Evolutionary conservation across 805 yeast species (phyloP).

Genomic region (Lachancea meyersii): DNA sequence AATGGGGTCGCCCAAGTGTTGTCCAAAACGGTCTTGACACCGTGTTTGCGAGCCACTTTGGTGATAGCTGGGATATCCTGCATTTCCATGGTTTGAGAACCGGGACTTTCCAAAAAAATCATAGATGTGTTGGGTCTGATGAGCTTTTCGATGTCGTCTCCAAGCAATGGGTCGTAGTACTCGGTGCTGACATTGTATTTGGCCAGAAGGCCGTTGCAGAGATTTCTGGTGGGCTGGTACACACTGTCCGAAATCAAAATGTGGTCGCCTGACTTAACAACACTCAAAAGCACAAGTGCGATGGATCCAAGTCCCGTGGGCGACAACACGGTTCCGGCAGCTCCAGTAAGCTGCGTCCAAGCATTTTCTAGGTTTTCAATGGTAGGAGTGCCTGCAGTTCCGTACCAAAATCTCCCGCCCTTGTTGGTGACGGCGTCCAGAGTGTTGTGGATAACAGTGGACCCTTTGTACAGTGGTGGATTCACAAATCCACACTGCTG

Average conservation of each 20-base stretch:
- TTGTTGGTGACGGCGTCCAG: slow-evolving; percentile 8
- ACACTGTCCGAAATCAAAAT: slow-evolving; percentile 11
- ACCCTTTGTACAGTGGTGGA: slow-evolving; percentile 14
- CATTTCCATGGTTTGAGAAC: slow-evolving; percentile 14
- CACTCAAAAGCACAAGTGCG: slow-evolving; percentile 10
- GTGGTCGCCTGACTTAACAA: slow-evolving; percentile 12
- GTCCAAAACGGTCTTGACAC: slow-evolving; percentile 11
- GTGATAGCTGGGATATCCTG: slow-evolving; percentile 13
- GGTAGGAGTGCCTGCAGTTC: slow-evolving; percentile 14
- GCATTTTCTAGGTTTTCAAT: slow-evolving; percentile 13
- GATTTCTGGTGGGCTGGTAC: slow-evolving; percentile 11
- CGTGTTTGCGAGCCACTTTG: slow-evolving; percentile 9
- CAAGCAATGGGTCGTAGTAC: slow-evolving; percentile 12
- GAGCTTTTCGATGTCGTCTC: slow-evolving; percentile 9
- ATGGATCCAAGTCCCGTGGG: slow-evolving; percentile 14
- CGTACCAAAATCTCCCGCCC: slow-evolving; percentile 12
- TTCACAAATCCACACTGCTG: slow-evolving; percentile 13
- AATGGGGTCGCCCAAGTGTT: slow-evolving; percentile 18
- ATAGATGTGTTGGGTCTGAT: slow-evolving; percentile 10
- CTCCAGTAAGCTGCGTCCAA: slow-evolving; percentile 13
- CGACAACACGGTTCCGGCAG: slow-evolving; percentile 14
- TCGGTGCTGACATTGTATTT: slow-evolving; percentile 10
- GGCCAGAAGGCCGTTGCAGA: slow-evolving; percentile 8
- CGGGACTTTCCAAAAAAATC: slow-evolving; percentile 14
- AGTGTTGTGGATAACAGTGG: slow-evolving; percentile 12